Conservation (phyloP, 176 grass and related monocot species). For the Zoysia japonica region DNA sequence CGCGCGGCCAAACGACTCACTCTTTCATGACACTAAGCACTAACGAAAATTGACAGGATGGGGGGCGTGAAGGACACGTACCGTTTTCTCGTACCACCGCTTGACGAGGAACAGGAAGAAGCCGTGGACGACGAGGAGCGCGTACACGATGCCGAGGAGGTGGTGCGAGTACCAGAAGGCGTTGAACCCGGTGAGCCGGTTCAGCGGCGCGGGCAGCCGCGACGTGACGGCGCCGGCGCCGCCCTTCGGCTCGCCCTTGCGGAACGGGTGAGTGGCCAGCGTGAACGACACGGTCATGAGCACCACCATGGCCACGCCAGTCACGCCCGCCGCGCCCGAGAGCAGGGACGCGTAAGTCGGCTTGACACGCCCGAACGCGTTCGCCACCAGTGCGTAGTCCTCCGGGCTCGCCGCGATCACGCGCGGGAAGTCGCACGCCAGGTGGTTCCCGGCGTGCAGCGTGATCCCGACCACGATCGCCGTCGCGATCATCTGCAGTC, state of each 20-base stretch:
- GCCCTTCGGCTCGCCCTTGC: slow-evolving; percentile 64
- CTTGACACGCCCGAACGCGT: slow-evolving; percentile 55
- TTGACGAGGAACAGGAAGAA: slow-evolving; percentile 89
- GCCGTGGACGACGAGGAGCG: slow-evolving; percentile 69
- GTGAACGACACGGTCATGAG: slow-evolving; percentile 93
- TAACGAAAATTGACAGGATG: not conserved
- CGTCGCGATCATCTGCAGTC: slow-evolving; percentile 83
- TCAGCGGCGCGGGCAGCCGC: slow-evolving; percentile 57
- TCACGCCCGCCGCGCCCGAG: slow-evolving; percentile 65
- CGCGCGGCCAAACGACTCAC: not conserved
- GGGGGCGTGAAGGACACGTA: slow-evolving; percentile 19
- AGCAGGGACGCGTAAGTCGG: slow-evolving; percentile 71
- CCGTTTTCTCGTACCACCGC: slow-evolving; percentile 86
- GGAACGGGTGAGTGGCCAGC: slow-evolving; percentile 86
- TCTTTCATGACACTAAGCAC: too few species aligned
- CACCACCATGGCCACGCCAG: slow-evolving; percentile 77
- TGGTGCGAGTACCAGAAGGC: slow-evolving; percentile 99
- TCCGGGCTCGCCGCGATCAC: slow-evolving; percentile 58
- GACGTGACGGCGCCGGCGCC: not conserved
- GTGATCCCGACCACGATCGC: slow-evolving; percentile 86
- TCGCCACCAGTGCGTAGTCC: slow-evolving; percentile 66
- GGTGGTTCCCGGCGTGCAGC: slow-evolving; percentile 92
- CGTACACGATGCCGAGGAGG: slow-evolving; percentile 76
- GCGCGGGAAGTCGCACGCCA: slow-evolving; percentile 93
- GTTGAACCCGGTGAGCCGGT: slow-evolving; percentile 89